A percentile compares a stretch with the other conserved stretches of the same genome.
These are phyloP conservation scores for Phytophthora cryptogea DNA, from an alignment of 352 stramenopile species.

Conservation along the genomic window DNA sequence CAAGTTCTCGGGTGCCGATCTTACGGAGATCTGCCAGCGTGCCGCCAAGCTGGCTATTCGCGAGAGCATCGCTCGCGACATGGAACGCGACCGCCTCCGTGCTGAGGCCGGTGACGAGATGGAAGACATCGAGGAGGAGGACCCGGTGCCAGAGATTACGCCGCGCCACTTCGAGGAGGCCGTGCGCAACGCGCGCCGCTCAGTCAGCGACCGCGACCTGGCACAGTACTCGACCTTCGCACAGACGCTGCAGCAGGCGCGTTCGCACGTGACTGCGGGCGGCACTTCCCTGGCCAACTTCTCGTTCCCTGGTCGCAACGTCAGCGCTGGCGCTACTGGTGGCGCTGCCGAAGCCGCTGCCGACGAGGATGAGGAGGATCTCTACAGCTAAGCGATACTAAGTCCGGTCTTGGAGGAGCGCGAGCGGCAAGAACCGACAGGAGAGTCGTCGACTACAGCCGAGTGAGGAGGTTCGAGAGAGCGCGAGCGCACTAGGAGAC, in stretches of 20 bases:
- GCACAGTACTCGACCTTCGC: constrained; percentile 90
- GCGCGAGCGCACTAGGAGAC: constrained; percentile 17
- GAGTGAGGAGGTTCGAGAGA: constrained; percentile 22
- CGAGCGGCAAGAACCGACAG: constrained; percentile 20
- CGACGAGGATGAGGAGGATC: constrained; percentile 97
- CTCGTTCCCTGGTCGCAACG: constrained; percentile 91
- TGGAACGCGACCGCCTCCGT: constrained; percentile 96
- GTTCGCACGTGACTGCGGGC: constrained; percentile 93
- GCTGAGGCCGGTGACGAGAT: constrained; percentile 90
- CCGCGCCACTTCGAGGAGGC: constrained; percentile 97
- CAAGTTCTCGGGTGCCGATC: constrained; percentile 99
- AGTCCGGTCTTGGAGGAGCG: constrained; percentile 7
- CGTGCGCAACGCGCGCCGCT: constrained; percentile 96
- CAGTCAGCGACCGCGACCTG: constrained; percentile 98
- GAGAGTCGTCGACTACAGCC: constrained; percentile 20
- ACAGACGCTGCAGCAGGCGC: constrained; percentile 95
- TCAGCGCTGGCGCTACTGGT: constrained; percentile 43
- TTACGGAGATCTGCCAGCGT: constrained; percentile 99
- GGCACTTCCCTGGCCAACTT: constrained; percentile 96
- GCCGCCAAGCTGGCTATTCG: constrained; percentile 99
- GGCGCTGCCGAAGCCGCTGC: constrained; percentile 76
- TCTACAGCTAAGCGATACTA: constrained; percentile 93
- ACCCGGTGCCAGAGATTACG: constrained; percentile 96
- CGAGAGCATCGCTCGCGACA: constrained; percentile 98
- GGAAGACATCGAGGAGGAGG: constrained; percentile 94